Conservation (phyloP, 1,284 basidiomycete genomes). For the Leccinum angustisporum region DNA sequence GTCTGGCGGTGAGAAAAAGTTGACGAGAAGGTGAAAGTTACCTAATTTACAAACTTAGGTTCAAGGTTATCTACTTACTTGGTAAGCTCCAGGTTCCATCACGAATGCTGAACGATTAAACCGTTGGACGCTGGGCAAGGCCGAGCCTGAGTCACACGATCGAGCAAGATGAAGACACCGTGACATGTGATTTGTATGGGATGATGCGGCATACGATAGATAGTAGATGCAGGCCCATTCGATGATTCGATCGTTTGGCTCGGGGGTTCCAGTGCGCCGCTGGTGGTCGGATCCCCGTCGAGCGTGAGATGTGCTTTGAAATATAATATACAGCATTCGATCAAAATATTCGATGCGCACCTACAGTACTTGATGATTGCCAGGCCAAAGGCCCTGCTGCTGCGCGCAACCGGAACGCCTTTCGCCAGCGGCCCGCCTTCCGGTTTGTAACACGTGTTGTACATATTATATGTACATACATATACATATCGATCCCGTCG, state of each 20-base stretch:
- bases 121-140: background rate
- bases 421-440: background rate
- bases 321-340: background rate
- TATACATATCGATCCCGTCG: background rate
- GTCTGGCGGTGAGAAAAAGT: background rate
- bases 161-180: background rate
- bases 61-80: background rate
- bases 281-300: background rate
- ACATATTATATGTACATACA: background rate
- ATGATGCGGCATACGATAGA: background rate
- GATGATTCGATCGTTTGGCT: background rate
- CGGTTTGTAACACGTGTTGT: background rate
- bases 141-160: background rate
- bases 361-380: too few relatives aligned
- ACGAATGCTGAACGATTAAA: background rate
- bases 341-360: background rate
- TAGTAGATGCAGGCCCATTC: too few relatives aligned
- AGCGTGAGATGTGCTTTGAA: background rate
- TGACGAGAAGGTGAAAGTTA: background rate
- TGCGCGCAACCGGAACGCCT: background rate
- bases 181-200: background rate
- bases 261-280: background rate
- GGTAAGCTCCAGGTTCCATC: background rate
- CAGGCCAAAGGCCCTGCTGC: too few relatives aligned
- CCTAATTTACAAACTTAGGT: background rate